Percentiles rank a stretch among this genome's conserved stretches.
These are phyloP conservation scores for Phaeophleospora eucalypticola DNA, from an alignment of 2,329 filamentous ascomycete species.

Conservation along the genomic window DNA sequence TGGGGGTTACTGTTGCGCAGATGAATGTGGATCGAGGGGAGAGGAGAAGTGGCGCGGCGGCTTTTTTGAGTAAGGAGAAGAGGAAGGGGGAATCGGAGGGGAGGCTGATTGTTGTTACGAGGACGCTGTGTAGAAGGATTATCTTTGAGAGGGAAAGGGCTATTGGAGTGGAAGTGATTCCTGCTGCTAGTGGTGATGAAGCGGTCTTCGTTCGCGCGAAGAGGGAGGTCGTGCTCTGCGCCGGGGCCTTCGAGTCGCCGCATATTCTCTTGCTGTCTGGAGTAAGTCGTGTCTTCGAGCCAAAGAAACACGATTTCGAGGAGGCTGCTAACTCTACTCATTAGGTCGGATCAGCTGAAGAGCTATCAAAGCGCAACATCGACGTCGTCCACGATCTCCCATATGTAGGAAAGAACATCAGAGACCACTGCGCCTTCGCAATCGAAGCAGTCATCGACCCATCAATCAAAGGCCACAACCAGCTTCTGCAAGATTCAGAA, in stretches of 20 bases:
- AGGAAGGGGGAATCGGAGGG: slow-evolving; percentile 1
- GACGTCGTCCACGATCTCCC: background rate
- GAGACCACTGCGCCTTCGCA: slow-evolving; percentile 5
- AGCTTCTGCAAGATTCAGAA: slow-evolving; percentile 3
- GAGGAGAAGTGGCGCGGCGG: slow-evolving; percentile 5
- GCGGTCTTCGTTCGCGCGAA: background rate
- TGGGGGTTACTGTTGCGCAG: slow-evolving; percentile 8
- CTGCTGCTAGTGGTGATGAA: background rate
- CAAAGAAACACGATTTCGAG: too few species aligned
- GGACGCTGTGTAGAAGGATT: slow-evolving; percentile 6
- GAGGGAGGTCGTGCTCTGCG: slow-evolving; percentile 16
- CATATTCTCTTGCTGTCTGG: background rate
- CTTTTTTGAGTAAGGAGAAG: slow-evolving; percentile 1
- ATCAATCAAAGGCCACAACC: slow-evolving; percentile 6
- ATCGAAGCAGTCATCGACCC: slow-evolving; percentile 8
- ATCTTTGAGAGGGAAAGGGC: slow-evolving; percentile 6
- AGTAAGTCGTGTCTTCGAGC: too few species aligned
- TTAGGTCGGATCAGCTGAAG: background rate
- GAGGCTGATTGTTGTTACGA: slow-evolving; percentile 3
- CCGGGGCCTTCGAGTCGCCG: slow-evolving; percentile 6
- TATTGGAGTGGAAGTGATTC: slow-evolving; percentile 7
- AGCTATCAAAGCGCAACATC: background rate
- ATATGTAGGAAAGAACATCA: background rate
- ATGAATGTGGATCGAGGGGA: slow-evolving; percentile 10
- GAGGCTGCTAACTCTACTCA: too few species aligned